Evolutionary conservation across 2,329 filamentous ascomycete genomes (phyloP).

Genomic region (Apiospora koreana): DNA sequence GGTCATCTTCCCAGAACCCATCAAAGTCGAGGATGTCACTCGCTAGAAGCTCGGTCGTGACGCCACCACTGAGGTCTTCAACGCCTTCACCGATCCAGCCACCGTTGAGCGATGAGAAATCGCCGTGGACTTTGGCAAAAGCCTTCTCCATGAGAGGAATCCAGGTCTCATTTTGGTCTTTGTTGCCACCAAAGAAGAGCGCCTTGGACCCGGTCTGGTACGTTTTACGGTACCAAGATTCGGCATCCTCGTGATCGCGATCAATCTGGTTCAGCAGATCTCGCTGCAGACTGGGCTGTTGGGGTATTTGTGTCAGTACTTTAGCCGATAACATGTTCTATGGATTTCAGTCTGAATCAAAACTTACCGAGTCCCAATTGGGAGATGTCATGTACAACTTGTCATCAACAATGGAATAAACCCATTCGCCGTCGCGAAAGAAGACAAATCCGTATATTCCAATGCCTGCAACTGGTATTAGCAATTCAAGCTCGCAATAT

Average conservation of each 20-base stretch:
- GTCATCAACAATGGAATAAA: conserved; percentile 88
- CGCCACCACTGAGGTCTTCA: conserved; percentile 66
- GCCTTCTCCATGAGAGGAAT: conserved; percentile 79
- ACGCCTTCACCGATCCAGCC: conserved; percentile 67
- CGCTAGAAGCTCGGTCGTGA: conserved; percentile 68
- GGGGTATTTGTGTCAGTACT: neutral
- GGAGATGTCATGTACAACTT: conserved; percentile 84
- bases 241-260: conserved; percentile 69
- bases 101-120: conserved; percentile 70
- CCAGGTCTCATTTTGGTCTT: conserved; percentile 80
- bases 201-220: conserved; percentile 77
- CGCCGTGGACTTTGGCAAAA: conserved; percentile 81
- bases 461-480: conserved; percentile 56
- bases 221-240: conserved; percentile 68
- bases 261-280: conserved; percentile 75
- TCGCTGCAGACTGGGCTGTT: conserved; percentile 65
- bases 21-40: conserved; percentile 77
- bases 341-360: neutral
- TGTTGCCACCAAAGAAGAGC: conserved; percentile 76
- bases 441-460: conserved; percentile 92
- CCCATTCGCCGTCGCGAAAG: conserved; percentile 86
- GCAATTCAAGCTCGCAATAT: conserved; percentile 20
- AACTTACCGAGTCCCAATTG: conserved; percentile 67
- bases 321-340: neutral
- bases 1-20: conserved; percentile 79